A percentile compares a stretch with the other conserved stretches of the same genome.
phyloP scores from a whole-genome alignment of 1,139 yeast species.

The Spencermartinsiella ligniputridi region DNA sequence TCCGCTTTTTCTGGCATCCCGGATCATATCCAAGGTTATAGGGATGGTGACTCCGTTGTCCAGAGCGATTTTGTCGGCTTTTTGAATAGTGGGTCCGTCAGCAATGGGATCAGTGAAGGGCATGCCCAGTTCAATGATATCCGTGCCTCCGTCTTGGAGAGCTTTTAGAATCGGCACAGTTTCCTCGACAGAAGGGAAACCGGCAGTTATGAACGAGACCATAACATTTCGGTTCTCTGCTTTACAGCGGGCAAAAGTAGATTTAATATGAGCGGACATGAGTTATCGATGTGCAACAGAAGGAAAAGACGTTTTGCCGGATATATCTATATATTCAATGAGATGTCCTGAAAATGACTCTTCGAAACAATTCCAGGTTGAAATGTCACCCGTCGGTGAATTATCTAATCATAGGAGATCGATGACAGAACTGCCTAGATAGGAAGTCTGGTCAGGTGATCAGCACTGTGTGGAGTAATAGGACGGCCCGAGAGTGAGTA shows the following conservation, averaged over 20 bases:
- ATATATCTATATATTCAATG: no score
- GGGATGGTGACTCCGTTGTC: conserved; percentile 74
- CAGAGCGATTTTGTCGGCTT: conserved; percentile 67
- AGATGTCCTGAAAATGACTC: no score
- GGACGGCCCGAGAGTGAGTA: no score
- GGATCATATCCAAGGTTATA: conserved; percentile 64
- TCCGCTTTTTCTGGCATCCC: conserved; percentile 73
- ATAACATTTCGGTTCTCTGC: conserved; percentile 77
- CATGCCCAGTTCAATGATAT: conserved; percentile 87
- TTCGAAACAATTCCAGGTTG: no score
- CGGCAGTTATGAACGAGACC: conserved; percentile 91
- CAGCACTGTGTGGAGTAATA: no score
- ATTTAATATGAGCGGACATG: conserved; percentile 68
- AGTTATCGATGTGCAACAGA: no score
- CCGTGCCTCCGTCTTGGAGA: conserved; percentile 93
- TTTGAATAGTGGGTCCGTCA: conserved; percentile 96
- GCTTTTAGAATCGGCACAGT: conserved; percentile 83
- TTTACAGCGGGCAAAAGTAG: conserved; percentile 68
- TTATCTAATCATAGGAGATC: no score
- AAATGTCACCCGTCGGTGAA: no score
- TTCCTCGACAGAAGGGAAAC: conserved; percentile 82
- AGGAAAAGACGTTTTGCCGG: no score
- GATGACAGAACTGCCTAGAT: no score
- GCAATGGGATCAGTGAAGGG: conserved; percentile 99
- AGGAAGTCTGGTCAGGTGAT: no score